Conservation (phyloP, 2,329 filamentous ascomycete genomes). For the Juglanconis oblonga region DNA sequence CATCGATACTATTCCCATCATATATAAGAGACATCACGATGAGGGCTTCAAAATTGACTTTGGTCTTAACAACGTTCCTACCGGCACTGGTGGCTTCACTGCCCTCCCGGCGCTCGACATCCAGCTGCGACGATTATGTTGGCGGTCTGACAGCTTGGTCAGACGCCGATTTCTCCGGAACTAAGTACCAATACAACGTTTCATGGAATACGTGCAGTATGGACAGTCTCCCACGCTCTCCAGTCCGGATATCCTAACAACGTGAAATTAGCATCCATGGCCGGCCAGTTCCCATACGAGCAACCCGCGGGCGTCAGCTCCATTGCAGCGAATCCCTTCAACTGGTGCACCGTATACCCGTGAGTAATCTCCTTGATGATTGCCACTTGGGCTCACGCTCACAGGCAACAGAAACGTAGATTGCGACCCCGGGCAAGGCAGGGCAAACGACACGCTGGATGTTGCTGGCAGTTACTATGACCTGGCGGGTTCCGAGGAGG, state of each 20-base stretch:
- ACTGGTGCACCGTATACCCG: conserved; percentile 14
- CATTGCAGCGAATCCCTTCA: conserved; percentile 4
- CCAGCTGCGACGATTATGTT: neutral
- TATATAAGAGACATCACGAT: no score
- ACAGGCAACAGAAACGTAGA: conserved; percentile 2
- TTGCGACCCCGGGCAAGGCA: conserved; percentile 3
- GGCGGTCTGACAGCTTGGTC: conserved; percentile 11
- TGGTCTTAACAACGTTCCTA: no score
- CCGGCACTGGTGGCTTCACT: neutral
- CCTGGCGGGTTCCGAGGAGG: conserved; percentile 11
- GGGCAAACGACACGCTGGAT: conserved; percentile 10
- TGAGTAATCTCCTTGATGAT: neutral
- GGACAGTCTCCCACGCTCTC: neutral
- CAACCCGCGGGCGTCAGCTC: conserved; percentile 9
- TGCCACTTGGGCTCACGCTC: neutral
- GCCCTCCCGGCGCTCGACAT: neutral
- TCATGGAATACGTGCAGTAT: conserved; percentile 14
- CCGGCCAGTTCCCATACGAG: conserved; percentile 9
- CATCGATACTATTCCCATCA: no score
- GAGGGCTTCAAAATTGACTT: no score
- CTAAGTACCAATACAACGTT: conserved; percentile 9
- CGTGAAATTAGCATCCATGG: conserved; percentile 5
- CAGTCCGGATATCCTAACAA: neutral
- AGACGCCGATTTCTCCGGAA: conserved; percentile 14
- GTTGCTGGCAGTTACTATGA: conserved; percentile 16